Evolutionary conservation across 208 protist species (phyloP).

Genomic region (Lotmaria passim): DNA sequence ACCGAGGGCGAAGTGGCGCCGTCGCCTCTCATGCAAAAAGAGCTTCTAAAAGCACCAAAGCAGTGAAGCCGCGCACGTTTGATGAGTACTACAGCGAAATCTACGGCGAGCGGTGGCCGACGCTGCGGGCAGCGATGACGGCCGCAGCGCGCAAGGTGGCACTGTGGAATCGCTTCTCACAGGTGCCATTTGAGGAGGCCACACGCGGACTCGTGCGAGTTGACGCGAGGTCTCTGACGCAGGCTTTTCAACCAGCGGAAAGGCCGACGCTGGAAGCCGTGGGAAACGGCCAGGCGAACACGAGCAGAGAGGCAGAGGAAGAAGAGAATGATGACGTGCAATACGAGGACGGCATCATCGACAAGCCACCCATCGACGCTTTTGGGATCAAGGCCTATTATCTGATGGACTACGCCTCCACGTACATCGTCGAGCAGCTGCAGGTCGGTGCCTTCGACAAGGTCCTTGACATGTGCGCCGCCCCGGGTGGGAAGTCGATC

Average conservation of each 20-base stretch:
- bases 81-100: slow-evolving; percentile 72
- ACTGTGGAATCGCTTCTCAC: slow-evolving; percentile 84
- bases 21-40: slow-evolving; percentile 16
- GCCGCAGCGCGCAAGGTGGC: slow-evolving; percentile 54
- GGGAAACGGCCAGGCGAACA: neutral
- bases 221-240: slow-evolving; percentile 41
- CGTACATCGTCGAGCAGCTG: slow-evolving; percentile 77
- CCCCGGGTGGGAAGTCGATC: slow-evolving; percentile 77
- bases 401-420: slow-evolving; percentile 80
- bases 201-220: slow-evolving; percentile 61
- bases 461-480: slow-evolving; percentile 88
- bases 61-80: slow-evolving; percentile 35
- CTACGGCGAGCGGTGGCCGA: slow-evolving; percentile 81
- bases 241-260: slow-evolving; percentile 47
- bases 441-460: slow-evolving; percentile 70
- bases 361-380: slow-evolving; percentile 58
- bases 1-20: slow-evolving; percentile 10
- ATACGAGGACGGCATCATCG: slow-evolving; percentile 26
- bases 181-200: slow-evolving; percentile 69
- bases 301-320: neutral
- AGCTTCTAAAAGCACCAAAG: slow-evolving; percentile 6
- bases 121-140: slow-evolving; percentile 57
- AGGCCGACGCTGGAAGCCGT: neutral
- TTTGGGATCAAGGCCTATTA: slow-evolving; percentile 80
- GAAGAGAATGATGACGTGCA: neutral